A percentile compares a stretch with the other conserved stretches of the same genome.
Conservation (phyloP, 2,329 filamentous ascomycete species). For the Monilinia polystroma region DNA sequence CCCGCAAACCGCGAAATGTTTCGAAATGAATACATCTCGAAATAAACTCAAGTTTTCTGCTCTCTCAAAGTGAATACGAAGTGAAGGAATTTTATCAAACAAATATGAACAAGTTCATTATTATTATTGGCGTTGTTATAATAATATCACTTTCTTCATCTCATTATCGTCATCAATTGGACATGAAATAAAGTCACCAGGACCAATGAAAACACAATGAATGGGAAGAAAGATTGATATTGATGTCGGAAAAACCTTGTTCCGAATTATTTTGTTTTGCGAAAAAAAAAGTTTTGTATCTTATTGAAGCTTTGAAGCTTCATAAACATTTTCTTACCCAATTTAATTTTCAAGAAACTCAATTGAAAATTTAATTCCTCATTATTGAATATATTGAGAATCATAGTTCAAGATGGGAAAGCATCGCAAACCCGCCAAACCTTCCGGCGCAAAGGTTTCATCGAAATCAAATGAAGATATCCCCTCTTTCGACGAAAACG, state of each 20-base stretch:
- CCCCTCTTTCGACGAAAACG: constrained; percentile 50
- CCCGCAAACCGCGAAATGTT: constrained; percentile 3
- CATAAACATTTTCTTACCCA: not conserved
- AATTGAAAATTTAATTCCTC: not conserved
- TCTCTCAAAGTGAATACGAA: not conserved
- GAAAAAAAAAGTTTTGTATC: constrained; percentile 19
- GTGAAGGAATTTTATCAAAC: not conserved
- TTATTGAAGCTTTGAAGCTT: constrained; percentile 2
- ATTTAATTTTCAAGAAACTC: not conserved
- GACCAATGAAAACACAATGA: no score
- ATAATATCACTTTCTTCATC: not conserved
- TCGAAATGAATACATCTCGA: not conserved
- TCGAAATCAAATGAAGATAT: constrained; percentile 32
- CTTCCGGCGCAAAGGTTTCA: constrained; percentile 27
- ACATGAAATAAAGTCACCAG: not conserved
- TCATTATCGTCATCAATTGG: not conserved
- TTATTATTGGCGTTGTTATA: not conserved
- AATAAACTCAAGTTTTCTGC: not conserved
- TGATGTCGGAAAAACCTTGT: constrained; percentile 20
- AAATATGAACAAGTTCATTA: constrained; percentile 2
- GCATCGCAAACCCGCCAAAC: constrained; percentile 31
- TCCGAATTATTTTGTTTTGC: not conserved
- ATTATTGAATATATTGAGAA: not conserved
- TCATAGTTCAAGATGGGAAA: constrained; percentile 30
- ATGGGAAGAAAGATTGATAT: not conserved